A percentile compares a stretch with the other conserved stretches of the same genome.
phyloP scores from a whole-genome alignment of 31 red algal species.

The Odonthalia washingtoniensis region DNA sequence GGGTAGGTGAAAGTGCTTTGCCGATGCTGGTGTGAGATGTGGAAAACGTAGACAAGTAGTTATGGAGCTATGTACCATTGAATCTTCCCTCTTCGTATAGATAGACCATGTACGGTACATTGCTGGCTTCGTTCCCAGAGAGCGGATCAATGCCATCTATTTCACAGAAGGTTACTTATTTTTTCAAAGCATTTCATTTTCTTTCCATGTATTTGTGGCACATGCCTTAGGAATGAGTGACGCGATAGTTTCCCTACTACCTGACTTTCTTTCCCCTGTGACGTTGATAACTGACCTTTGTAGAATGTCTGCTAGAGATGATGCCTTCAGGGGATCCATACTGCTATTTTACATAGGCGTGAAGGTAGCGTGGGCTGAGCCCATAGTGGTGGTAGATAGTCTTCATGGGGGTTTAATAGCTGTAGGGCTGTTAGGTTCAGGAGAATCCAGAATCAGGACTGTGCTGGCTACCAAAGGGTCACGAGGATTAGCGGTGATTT shows the following conservation, averaged over 20 bases:
- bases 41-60: conserved; percentile 1
- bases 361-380: neutral
- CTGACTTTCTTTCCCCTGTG: neutral
- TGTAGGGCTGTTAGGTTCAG: neutral
- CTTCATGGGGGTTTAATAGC: neutral
- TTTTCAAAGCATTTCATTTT: neutral
- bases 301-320: conserved; percentile 3
- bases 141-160: no score
- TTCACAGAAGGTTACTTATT: conserved; percentile 12
- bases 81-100: neutral
- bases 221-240: conserved; percentile 20
- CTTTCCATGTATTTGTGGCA: conserved; percentile 11
- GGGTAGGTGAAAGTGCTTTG: neutral
- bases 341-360: neutral
- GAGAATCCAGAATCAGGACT: neutral
- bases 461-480: conserved; percentile 29
- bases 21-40: neutral
- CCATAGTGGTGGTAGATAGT: conserved; percentile 3
- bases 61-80: neutral
- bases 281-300: neutral
- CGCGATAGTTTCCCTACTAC: conserved; percentile 6
- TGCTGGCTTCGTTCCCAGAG: neutral
- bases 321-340: neutral
- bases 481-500: no score
- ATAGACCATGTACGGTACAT: conserved; percentile 21